These are phyloP conservation scores for Starmerella vitae DNA, from an alignment of 805 yeast species.

Conservation along the genomic window DNA sequence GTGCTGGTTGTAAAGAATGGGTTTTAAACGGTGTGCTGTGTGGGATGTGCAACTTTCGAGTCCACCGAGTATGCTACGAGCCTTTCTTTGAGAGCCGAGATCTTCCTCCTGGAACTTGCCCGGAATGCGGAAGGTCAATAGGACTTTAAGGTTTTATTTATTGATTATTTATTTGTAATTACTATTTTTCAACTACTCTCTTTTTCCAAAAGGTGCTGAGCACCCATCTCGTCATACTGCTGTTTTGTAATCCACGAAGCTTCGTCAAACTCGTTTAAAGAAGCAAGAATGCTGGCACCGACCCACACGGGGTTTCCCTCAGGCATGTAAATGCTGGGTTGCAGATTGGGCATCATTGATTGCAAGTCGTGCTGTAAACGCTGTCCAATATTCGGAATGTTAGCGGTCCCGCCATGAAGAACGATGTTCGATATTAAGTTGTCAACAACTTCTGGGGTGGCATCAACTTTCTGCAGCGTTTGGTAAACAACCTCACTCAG, in stretches of 20 bases:
- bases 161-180: no score
- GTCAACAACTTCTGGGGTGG: constrained; percentile 49
- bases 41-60: not conserved
- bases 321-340: constrained; percentile 39
- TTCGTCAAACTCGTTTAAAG: constrained; percentile 86
- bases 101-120: not conserved
- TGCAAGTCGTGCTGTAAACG: constrained; percentile 59
- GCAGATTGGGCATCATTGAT: constrained; percentile 50
- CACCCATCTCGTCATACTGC: constrained; percentile 82
- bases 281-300: constrained; percentile 79
- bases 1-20: not conserved
- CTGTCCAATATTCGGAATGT: constrained; percentile 69
- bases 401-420: constrained; percentile 70
- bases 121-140: not conserved
- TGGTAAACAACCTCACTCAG: constrained; percentile 35
- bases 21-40: not conserved
- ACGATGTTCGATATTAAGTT: constrained; percentile 78
- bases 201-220: constrained; percentile 44
- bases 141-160: no score
- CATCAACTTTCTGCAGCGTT: constrained; percentile 36
- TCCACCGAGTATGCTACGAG: not conserved
- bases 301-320: constrained; percentile 75
- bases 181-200: constrained; percentile 4
- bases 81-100: not conserved
- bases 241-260: constrained; percentile 74